A percentile compares a stretch with the other conserved stretches of the same genome.
Evolutionary conservation across 2,329 filamentous ascomycete genomes (phyloP).

Genomic region (Balansia obtecta): DNA sequence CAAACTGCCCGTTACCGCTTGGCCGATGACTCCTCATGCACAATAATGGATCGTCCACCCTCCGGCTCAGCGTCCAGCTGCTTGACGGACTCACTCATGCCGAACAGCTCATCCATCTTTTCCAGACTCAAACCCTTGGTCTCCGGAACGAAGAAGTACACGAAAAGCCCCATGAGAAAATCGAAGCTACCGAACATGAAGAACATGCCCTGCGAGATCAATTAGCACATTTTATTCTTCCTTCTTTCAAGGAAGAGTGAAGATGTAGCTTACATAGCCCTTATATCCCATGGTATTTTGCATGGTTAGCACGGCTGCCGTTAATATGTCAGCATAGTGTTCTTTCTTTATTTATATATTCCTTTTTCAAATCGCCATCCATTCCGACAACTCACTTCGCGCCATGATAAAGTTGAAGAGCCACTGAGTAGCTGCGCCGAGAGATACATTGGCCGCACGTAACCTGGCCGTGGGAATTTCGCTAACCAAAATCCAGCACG

Average conservation of each 20-base stretch:
- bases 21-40: slow-evolving; percentile 14
- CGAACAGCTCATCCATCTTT: slow-evolving; percentile 55
- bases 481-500: slow-evolving; percentile 58
- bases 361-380: neutral
- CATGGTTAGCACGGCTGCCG: slow-evolving; percentile 49
- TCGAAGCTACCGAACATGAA: slow-evolving; percentile 58
- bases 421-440: slow-evolving; percentile 60
- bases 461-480: slow-evolving; percentile 59
- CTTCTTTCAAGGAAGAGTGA: neutral
- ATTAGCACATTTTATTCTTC: neutral
- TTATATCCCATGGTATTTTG: slow-evolving; percentile 36
- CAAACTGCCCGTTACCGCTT: slow-evolving; percentile 1
- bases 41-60: slow-evolving; percentile 13
- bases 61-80: slow-evolving; percentile 20
- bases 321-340: neutral
- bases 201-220: slow-evolving; percentile 41
- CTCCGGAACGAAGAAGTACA: slow-evolving; percentile 57
- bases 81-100: slow-evolving; percentile 34
- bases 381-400: slow-evolving; percentile 24
- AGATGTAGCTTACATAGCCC: slow-evolving; percentile 24
- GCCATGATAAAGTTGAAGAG: slow-evolving; percentile 65
- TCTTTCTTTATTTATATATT: too few relatives aligned
- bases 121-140: slow-evolving; percentile 55
- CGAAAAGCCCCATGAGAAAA: slow-evolving; percentile 51
- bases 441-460: slow-evolving; percentile 52